Evolutionary conservation across 2,329 filamentous ascomycete species (phyloP).

Genomic region (Penicillium sp.): DNA sequence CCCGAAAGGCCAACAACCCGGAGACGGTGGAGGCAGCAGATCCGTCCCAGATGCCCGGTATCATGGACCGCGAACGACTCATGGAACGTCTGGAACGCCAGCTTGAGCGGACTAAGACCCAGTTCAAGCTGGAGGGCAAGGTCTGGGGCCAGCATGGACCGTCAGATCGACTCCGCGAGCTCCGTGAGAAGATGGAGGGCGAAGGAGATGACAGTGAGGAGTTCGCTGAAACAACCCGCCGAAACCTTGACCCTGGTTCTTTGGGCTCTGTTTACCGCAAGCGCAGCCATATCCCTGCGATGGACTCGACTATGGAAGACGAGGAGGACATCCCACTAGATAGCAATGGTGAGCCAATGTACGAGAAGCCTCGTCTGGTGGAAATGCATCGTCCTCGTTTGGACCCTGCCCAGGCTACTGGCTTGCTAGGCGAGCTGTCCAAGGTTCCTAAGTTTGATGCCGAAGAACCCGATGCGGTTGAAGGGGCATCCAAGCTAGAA

Average conservation of each 20-base stretch:
- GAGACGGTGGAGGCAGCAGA: conserved; percentile 56
- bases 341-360: conserved; percentile 59
- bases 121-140: conserved; percentile 93
- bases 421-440: conserved; percentile 64
- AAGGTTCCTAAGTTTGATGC: conserved; percentile 73
- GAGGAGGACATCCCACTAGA: conserved; percentile 47
- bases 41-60: conserved; percentile 79
- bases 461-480: conserved; percentile 16
- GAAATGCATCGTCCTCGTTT: conserved; percentile 68
- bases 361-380: conserved; percentile 76
- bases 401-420: conserved; percentile 60
- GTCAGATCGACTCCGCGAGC: conserved; percentile 84
- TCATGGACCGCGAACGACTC: conserved; percentile 84
- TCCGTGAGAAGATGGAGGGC: conserved; percentile 92
- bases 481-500: conserved; percentile 6
- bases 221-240: conserved; percentile 54
- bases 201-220: conserved; percentile 51
- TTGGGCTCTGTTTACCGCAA: conserved; percentile 68
- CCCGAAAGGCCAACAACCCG: conserved; percentile 52
- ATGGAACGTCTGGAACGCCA: conserved; percentile 95
- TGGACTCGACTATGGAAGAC: conserved; percentile 35
- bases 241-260: conserved; percentile 68
- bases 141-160: conserved; percentile 85
- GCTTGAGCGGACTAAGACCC: conserved; percentile 93
- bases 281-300: conserved; percentile 41